Percentiles rank a stretch among this genome's conserved stretches.
Conservation (phyloP, 139 green algal genomes). For the Coccomyxa sp. region DNA sequence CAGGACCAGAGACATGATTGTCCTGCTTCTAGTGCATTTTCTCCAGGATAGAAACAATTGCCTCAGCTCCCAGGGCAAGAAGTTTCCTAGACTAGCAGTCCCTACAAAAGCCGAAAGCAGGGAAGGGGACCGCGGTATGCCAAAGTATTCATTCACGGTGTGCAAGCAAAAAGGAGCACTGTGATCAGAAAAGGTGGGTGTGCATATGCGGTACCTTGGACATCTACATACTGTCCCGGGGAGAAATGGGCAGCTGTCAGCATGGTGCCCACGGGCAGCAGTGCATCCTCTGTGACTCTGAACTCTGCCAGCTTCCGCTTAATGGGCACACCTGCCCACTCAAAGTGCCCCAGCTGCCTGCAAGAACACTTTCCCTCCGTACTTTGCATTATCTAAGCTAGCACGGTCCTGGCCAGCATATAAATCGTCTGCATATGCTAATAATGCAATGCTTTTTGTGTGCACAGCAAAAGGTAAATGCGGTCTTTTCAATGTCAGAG, state of each 20-base stretch:
- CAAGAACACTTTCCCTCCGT: not conserved
- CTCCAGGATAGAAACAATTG: no score
- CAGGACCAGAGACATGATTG: no score
- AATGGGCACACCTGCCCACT: constrained; percentile 43
- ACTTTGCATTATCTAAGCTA: no score
- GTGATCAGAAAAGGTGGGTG: not conserved
- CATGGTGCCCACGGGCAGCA: constrained; percentile 79
- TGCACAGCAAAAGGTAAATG: not conserved
- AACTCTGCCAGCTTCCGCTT: constrained; percentile 87
- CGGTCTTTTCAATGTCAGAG: no score
- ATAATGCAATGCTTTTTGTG: not conserved
- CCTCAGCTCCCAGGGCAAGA: no score
- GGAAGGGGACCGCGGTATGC: no score
- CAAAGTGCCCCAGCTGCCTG: constrained; percentile 45
- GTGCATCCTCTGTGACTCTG: constrained; percentile 69
- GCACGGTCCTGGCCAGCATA: no score
- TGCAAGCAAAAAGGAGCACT: not conserved
- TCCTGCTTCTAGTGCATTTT: no score
- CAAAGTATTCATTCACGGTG: not conserved
- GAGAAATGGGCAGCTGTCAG: constrained; percentile 83
- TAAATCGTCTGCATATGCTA: no score
- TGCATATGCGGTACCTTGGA: constrained; percentile 24
- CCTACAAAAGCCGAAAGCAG: no score
- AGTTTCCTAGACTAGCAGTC: no score
- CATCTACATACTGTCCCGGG: constrained; percentile 90